Conservation (phyloP, 139 green algal species). For the Dunaliella sp. region DNA sequence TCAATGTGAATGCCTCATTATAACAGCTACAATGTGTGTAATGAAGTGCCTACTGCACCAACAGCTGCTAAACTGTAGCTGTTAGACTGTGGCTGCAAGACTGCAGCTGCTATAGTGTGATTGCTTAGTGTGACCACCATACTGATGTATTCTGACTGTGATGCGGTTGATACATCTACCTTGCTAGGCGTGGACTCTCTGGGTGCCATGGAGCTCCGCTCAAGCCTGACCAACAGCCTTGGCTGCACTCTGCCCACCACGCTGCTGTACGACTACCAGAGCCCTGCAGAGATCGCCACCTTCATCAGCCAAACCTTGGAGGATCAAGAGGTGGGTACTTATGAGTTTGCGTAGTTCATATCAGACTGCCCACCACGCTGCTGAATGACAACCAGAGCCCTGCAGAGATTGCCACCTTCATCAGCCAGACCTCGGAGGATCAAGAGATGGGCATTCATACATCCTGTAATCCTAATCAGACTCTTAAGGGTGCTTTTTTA, state of each 20-base stretch:
- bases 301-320: neutral
- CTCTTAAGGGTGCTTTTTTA: no score
- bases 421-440: neutral
- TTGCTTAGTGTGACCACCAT: neutral
- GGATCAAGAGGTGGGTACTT: neutral
- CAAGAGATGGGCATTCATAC: no score
- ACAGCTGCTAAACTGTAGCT: no score
- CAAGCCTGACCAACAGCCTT: constrained; percentile 37
- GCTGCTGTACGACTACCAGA: constrained; percentile 85
- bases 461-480: no score
- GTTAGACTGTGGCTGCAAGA: no score
- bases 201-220: constrained; percentile 61
- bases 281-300: constrained; percentile 26
- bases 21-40: no score
- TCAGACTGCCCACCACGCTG: constrained; percentile 81
- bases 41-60: no score
- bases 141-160: no score
- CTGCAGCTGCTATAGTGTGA: no score
- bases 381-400: constrained; percentile 83
- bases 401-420: constrained; percentile 11
- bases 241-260: constrained; percentile 68
- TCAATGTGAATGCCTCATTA: no score
- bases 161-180: no score
- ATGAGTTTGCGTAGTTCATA: no score
- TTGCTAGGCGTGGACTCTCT: constrained; percentile 59